Evolutionary conservation across 2,329 filamentous ascomycete genomes (phyloP), one percentile per base, ranked within the genome.

Genomic region (Arthrobotrys pseudoclavata): DNA sequence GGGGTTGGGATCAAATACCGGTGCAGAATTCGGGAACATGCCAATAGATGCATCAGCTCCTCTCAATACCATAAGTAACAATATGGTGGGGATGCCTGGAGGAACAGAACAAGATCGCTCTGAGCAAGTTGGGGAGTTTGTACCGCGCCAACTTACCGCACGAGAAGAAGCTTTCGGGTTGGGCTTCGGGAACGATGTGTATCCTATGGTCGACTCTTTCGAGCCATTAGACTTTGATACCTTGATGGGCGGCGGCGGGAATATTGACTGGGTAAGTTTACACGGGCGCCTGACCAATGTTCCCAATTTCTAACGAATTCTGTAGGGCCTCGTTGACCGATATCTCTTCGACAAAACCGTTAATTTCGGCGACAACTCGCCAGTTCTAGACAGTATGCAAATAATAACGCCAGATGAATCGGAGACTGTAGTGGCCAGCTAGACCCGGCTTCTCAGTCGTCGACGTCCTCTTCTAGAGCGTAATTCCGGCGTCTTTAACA

Each of bases 151-250:
- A 29, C 48, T 66, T 22, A 66, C 69, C 2, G 40, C 24, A 2
- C 48, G 60, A 13, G 69, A 72, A 22, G 69, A 72, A 15, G 20
- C 29, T 1, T 72, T 72, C 15, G 69, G 69, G 3, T 29, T 72
- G 3, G 60, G 60, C 3, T 24, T 72, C 15, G 69, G 69, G 20
- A 72, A 72, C 10, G 69, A 72, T 31, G 60, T 72, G 7, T 72
- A 72, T 18, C 69, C 69, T 13, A 72, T 72, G 69, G 40, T 70
- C 45, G 72, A 76, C 5, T n/a, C 57, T 31, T 76, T 76, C 37
- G 57, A 76, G 13, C 72, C 64, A 15, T 9, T 76, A 1, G 72
- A 76, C 20, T 76, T 76, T 26, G 72, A 76, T 53, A 76, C 72
- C 18, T 6, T 76, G 6, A 76, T 76, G 66, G 22, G 57, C 18